Conservation (phyloP, 176 grass and related monocot genomes). For the Secale cereale region DNA sequence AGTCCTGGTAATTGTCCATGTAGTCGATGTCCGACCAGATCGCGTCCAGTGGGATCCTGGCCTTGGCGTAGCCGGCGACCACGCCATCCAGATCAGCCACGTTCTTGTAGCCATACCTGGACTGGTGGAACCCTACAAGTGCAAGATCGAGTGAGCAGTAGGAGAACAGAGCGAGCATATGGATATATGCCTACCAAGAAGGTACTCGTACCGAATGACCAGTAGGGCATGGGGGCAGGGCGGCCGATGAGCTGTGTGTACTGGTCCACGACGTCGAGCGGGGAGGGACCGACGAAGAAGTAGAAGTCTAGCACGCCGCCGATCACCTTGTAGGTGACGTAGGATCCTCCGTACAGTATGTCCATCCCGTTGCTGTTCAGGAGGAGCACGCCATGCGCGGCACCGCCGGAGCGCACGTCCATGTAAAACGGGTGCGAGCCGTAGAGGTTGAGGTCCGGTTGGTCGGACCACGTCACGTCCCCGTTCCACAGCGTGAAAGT, state of each 20-base stretch:
- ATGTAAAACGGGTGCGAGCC: conserved; percentile 95
- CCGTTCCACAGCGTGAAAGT: conserved; percentile 80
- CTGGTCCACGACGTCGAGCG: conserved; percentile 67
- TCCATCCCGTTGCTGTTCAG: conserved; percentile 97
- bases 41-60: conserved; percentile 76
- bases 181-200: background rate
- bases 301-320: conserved; percentile 91
- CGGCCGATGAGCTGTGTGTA: conserved; percentile 87
- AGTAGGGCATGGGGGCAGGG: conserved; percentile 75
- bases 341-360: conserved; percentile 55
- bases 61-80: conserved; percentile 67
- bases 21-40: conserved; percentile 99
- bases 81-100: conserved; percentile 58
- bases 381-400: conserved; percentile 75
- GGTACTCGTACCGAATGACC: conserved; percentile 51
- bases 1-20: conserved; percentile 93
- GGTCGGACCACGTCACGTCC: conserved; percentile 31
- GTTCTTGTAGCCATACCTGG: conserved; percentile 70
- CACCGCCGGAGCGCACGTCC: conserved; percentile 47
- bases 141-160: background rate
- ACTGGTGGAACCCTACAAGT: conserved; percentile 65
- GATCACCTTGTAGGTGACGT: conserved; percentile 83
- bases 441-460: conserved; percentile 63
- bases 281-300: conserved; percentile 67
- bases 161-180: background rate